Evolutionary conservation across 179 eudicot species (phyloP).

Genomic region (Spergularia azorica): DNA sequence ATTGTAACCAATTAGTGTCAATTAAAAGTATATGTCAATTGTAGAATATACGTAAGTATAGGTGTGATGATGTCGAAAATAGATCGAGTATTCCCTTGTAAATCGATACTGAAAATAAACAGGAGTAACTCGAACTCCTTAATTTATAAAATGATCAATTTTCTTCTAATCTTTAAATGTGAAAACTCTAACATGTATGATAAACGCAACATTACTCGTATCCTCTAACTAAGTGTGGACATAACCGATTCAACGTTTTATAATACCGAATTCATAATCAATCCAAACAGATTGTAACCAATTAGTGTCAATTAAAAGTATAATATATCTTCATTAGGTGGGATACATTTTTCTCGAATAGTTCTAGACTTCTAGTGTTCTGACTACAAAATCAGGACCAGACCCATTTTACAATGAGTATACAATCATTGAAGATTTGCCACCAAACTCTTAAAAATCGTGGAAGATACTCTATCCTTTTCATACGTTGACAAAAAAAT

Average conservation of each 20-base stretch:
- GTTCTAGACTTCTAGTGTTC: not conserved
- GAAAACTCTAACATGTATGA: too few relatives aligned
- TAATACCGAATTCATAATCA: too few relatives aligned
- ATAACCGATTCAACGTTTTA: not conserved
- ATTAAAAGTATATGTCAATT: constrained; percentile 2
- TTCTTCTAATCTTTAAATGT: not conserved
- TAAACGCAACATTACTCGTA: not conserved
- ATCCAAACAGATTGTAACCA: not conserved
- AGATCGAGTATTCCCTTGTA: constrained; percentile 4
- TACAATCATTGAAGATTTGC: not conserved
- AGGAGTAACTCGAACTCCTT: too few relatives aligned
- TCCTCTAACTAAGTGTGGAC: not conserved
- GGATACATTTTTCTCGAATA: not conserved
- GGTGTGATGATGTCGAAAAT: constrained; percentile 15
- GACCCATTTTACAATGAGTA: not conserved
- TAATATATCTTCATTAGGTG: constrained; percentile 1
- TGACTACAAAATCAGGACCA: not conserved
- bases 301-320: not conserved
- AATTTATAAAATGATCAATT: too few relatives aligned
- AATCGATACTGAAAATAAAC: constrained; percentile 21
- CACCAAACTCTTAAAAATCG: not conserved
- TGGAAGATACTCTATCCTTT: not conserved
- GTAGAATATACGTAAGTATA: constrained; percentile 7
- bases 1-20: not conserved
- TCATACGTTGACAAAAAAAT: not conserved